Evolutionary conservation across 345 rosid genomes (phyloP), one percentile per base, ranked within the genome.

Genomic region (Hibiscus syriacus): DNA sequence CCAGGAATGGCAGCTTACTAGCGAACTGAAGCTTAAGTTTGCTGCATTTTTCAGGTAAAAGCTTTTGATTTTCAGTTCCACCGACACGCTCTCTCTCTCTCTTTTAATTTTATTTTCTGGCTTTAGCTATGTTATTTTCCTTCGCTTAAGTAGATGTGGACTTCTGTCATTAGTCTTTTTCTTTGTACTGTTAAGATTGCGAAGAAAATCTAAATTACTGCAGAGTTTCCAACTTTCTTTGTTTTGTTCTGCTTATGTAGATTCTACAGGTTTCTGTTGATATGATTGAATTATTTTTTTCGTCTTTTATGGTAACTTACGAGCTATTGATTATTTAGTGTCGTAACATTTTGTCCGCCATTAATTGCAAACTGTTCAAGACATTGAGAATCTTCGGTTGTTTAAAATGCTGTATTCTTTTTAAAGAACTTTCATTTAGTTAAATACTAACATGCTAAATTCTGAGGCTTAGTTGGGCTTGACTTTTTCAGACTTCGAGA

Each of bases 31-130:
- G 17, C 64, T 65, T 55, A n/a, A n/a, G n/a, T n/a, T n/a, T n/a
- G n/a, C n/a, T 50, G 55, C 71, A 22, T 58, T 69, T 53, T 54
- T 53, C 58, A 43, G 76, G 62, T 58, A 32, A 69, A 39, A 67
- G 25, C 29, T 62, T 55, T 55, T 41, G 64, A 56, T 68, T 55
- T 27, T 8, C 6, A 13, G 17, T 22, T 22, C 14, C 23, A 49
- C 34, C 66, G 66, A 62, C 66, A 27, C 34, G 27, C 25, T 13
- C 50, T 57, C 64, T 46, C 39, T 22, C 22, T 16, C 22, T 52
- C 36, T 32, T 32, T 6, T 32, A 0, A 30, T 30, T 10, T 8
- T 4, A 16, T 38, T 61, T 3, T n/a, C 29, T 38, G 32, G 43
- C 17, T 29, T 16, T 49, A n/a, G 16, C 61, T 27, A 36, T 58